Evolutionary conservation across 768 basidiomycete genomes (phyloP), one percentile per base, ranked within the genome.

Genomic region (Amanita muscaria): DNA sequence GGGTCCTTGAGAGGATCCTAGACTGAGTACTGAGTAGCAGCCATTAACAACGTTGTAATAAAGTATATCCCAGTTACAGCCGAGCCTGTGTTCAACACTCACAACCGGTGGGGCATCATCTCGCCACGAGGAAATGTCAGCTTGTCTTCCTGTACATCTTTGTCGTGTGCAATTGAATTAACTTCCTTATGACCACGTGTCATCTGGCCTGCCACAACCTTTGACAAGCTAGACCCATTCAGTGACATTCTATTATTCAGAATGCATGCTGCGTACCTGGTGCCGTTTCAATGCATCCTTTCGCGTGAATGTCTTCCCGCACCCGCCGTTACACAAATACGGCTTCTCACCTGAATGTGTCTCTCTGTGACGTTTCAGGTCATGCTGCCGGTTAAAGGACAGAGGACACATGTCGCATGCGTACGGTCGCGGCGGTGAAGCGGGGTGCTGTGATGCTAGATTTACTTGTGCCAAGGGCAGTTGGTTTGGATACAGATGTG

Each of bases 271-370:
- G 58, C 77, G 49, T 53, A 77, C 87, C 77, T 89, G 87, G 59
- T 89, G 87, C 49, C 87, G 76, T 64, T 88, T 89, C 56, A 89
- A 64, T 12, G 87, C 87, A 57, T 89, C 87, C 64, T 88, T 88
- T 51, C 87, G 74, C 39, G 86, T 89, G 57, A 88, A 89, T 2
- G 86, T 88, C 69, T 88, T 88, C 38, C 84, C 85, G 48, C 87
- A 89, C 34, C 82, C 83, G 10, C 83, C 85, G 53, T 88, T 88
- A 62, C 87, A 89, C 14, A 78, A 61, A 64, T 79, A 89, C 7
- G 87, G 86, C 59, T 88, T 88, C 61, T 88, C 86, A 29, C 86
- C 86, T 4, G 83, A 83, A 63, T 88, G 87, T 19, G 84, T 88
- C 54, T 88, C 85, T 51, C 82, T 71, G 63, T 90, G 87, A 27